These are phyloP conservation scores for Naumovozyma dairenensis DNA, from an alignment of 805 yeast genomes.

Conservation along the genomic window DNA sequence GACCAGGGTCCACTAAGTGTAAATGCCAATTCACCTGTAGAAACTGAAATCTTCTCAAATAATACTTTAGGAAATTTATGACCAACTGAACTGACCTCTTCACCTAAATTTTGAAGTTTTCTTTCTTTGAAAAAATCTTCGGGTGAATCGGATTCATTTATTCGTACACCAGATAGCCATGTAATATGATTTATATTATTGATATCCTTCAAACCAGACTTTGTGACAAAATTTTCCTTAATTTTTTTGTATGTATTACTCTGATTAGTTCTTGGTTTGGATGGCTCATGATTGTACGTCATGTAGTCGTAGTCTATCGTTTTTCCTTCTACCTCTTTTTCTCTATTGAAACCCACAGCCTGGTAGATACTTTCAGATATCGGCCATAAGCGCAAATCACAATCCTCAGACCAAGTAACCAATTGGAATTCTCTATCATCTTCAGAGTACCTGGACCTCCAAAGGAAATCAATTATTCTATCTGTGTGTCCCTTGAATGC, in stretches of 20 bases:
- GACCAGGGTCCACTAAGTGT: constrained; percentile 80
- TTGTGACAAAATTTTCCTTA: constrained; percentile 33
- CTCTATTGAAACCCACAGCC: constrained; percentile 35
- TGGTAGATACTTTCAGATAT: constrained; percentile 40
- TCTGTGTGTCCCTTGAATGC: constrained; percentile 74
- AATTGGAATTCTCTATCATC: constrained; percentile 77
- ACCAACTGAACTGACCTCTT: constrained; percentile 82
- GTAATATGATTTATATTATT: constrained; percentile 58
- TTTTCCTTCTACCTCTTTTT: constrained; percentile 29
- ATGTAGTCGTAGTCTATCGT: constrained; percentile 36
- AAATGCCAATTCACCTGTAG: constrained; percentile 69
- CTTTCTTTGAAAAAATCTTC: constrained; percentile 30
- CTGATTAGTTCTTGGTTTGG: constrained; percentile 15
- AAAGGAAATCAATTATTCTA: constrained; percentile 77
- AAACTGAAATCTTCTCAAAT: constrained; percentile 80
- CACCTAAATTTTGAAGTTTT: constrained; percentile 63
- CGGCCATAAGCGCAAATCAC: constrained; percentile 79
- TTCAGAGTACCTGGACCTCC: constrained; percentile 58
- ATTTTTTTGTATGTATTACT: constrained; percentile 23
- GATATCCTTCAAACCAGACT: constrained; percentile 27
- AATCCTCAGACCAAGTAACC: constrained; percentile 90
- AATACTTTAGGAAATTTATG: constrained; percentile 79
- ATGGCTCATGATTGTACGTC: constrained; percentile 47
- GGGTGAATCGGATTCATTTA: constrained; percentile 36
- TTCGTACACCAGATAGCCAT: constrained; percentile 89